Conservation (phyloP, 495 filamentous ascomycete genomes). For the Chaetomium cochliodes region DNA sequence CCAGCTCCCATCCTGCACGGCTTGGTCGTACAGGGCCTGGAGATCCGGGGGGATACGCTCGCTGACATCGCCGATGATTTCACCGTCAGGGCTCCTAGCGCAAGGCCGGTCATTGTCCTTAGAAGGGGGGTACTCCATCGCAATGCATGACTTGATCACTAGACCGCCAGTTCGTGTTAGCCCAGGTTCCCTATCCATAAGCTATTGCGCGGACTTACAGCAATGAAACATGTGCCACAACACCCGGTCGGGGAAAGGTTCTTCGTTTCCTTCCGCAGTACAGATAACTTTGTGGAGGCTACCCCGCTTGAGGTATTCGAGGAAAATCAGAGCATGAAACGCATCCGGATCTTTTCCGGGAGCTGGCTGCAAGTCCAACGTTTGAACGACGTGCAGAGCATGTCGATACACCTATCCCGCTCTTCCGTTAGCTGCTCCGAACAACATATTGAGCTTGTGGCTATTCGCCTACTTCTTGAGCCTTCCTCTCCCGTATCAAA, state of each 20-base stretch:
- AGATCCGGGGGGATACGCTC: neutral
- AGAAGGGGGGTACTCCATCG: neutral
- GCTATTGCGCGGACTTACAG: neutral
- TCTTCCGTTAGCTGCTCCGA: too few species aligned
- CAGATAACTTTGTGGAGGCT: neutral
- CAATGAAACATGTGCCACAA: neutral
- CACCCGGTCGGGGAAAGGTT: neutral
- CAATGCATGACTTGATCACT: neutral
- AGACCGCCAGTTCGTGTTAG: neutral
- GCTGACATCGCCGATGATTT: neutral
- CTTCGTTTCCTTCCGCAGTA: neutral
- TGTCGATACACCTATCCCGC: neutral
- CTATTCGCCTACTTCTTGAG: neutral
- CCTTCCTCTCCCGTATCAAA: neutral
- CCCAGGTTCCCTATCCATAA: neutral
- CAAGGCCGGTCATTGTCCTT: neutral
- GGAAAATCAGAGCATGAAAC: neutral
- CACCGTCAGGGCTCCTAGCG: neutral
- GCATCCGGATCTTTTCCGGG: too few species aligned
- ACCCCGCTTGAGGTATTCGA: neutral
- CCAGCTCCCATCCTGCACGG: neutral
- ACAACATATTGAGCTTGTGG: too few species aligned
- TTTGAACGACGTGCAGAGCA: neutral
- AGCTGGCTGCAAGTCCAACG: neutral
- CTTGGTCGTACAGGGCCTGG: neutral